Base-by-base conservation (phyloP, 441 rosid species). In the Pelargonium cotyledonis region DNA sequence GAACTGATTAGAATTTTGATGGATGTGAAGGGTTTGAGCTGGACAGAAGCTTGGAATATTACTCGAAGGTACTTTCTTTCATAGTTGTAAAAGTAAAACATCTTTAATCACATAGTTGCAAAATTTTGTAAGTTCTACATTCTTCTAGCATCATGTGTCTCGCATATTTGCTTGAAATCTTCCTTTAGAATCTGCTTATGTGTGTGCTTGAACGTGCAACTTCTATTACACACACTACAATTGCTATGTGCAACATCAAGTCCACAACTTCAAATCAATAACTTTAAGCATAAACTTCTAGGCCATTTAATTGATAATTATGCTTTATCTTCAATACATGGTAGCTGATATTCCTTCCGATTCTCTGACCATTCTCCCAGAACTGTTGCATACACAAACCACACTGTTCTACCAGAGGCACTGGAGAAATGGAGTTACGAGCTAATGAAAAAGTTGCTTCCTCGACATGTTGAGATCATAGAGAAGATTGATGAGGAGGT, bases 341-440 rank as follows among this genome's bases (percentile, higher is more conserved):
- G 57, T 66, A 58, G 47, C 61, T 49, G 41, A 55, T 46, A 8
- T 8, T 66, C 62, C 53, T 69, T 43, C 14, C 14, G 65, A 63
- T 68, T 70, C 64, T 72, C 7, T 51, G 57, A 64, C 57, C 46
- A 31, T 53, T 70, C 73, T 11, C 69, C 26, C 64, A 91, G 98
- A 79, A 94, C 98, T 79, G 83, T 86, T 78, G 98, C 97, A 49
- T 94, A 94, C 81, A 94, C 98, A 65, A 94, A 94, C 81, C 97
- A 94, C 72, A 94, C 97, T 57, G 95, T 94, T 71, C 79, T 94
- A 70, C 98, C 98, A 11, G 98, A 94, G 83, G 97, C 98, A 46
- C 70, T 91, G 75, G 98, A 94, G 87, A 94, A 94, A 81, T 94
- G 98, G 98, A 94, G 97, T 78, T 83, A 91, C 63, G 96, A 86